These are phyloP conservation scores for Naganishia sp. DNA, from an alignment of 1,284 basidiomycete species.

Conservation along the genomic window DNA sequence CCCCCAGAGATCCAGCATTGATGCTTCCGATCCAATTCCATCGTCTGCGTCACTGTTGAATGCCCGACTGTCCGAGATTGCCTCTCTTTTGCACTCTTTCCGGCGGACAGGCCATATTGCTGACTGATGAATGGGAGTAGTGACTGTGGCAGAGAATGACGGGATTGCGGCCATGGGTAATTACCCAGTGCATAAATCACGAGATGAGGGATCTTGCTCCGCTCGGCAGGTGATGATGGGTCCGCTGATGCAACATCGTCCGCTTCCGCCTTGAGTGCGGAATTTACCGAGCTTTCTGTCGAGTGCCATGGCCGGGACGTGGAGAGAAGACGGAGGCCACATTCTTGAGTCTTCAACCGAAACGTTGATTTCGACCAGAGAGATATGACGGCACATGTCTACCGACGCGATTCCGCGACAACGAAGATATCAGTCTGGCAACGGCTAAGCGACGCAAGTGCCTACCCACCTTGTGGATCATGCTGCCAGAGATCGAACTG, in stretches of 20 bases:
- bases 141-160: conserved; percentile 32
- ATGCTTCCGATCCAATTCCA: conserved; percentile 20
- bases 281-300: background rate
- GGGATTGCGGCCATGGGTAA: conserved; percentile 31
- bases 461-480: too few relatives aligned
- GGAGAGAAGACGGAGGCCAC: too few relatives aligned
- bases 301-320: background rate
- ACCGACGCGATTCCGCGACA: too few relatives aligned
- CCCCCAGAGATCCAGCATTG: conserved; percentile 29
- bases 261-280: background rate
- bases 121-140: conserved; percentile 28
- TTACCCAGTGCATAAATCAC: conserved; percentile 32
- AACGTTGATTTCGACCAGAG: too few relatives aligned
- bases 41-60: too few relatives aligned
- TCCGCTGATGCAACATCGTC: background rate
- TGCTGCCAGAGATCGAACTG: too few relatives aligned
- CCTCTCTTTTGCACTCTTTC: background rate
- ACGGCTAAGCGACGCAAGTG: too few relatives aligned
- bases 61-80: background rate
- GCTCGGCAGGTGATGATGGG: background rate
- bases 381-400: too few relatives aligned
- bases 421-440: too few relatives aligned
- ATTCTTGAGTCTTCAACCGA: too few relatives aligned
- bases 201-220: conserved; percentile 23
- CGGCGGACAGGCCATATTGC: background rate